Evolutionary conservation across 371 early-diverging fungal species (phyloP).

Genomic region (Saksenaea vasiformis): DNA sequence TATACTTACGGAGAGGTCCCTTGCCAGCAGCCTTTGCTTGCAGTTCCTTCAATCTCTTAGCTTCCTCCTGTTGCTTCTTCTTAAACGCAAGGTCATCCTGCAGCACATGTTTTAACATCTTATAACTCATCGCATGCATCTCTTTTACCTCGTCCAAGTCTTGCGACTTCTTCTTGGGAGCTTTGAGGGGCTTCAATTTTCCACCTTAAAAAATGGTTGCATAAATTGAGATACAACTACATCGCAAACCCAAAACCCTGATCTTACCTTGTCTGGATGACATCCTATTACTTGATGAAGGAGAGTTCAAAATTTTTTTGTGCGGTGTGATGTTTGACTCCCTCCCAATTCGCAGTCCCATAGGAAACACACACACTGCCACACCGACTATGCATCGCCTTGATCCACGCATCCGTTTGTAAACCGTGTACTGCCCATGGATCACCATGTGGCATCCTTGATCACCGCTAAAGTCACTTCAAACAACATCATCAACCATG

Average conservation of each 20-base stretch:
- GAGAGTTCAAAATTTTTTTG: conserved; percentile 4
- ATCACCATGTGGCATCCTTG: no score
- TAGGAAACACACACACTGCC: no score
- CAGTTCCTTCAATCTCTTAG: conserved; percentile 79
- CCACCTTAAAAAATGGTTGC: conserved; percentile 22
- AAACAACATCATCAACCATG: no score
- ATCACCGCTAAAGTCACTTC: no score
- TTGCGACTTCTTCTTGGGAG: conserved; percentile 22
- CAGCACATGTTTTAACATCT: conserved; percentile 3
- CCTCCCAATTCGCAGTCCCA: no score
- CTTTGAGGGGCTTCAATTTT: conserved; percentile 31
- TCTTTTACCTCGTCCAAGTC: conserved; percentile 19
- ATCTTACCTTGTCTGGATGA: conserved; percentile 28
- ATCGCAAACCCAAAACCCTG: not conserved
- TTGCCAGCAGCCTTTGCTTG: conserved; percentile 76
- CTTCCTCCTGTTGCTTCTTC: conserved; percentile 83
- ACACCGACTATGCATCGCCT: no score
- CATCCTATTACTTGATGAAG: conserved; percentile 10
- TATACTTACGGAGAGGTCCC: conserved; percentile 75
- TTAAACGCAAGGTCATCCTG: conserved; percentile 47
- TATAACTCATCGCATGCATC: not conserved
- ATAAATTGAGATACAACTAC: not conserved
- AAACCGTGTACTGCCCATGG: no score
- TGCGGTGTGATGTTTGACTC: not conserved
- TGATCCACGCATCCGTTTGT: no score